Evolutionary conservation across 2,329 filamentous ascomycete species (phyloP), one percentile per base, ranked within the genome.

Genomic region (Clarireedia paspali): DNA sequence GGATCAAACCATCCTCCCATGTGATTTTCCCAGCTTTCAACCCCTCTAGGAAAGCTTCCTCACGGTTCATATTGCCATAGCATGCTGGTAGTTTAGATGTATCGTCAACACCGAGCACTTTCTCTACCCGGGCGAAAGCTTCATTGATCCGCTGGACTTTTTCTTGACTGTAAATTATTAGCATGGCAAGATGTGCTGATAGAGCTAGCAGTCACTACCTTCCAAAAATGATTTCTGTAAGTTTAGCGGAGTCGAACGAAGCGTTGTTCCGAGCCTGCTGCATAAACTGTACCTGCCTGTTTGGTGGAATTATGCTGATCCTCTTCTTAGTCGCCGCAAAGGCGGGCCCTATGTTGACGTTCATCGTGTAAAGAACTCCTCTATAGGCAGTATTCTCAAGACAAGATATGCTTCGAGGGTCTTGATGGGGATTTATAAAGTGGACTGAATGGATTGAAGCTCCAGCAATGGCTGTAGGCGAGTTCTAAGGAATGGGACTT

Each of bases 101-200:
- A 40, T 60, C 53, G 20, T 48, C 20, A 9, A 48, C 50, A 7
- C 51, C 56, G 9, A 60, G 51, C n/a, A 36, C 44, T 15, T 51
- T 57, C 45, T 59, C 58, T n/a, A 61, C 46, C 1, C 60, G 53
- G 2, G 38, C 39, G 34, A 60, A 60, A 12, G 57, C 59, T 44
- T 53, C 45, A 17, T 53, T 42, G n/a, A 42, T 42, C 7, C 3
- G 10, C 39, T 42, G 39, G 15, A 42, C 39, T 10, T 42, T 20
- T 42, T 42, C 39, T 42, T 3, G 9, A 14, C 39, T 42, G 39
- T 42, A 3, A 42, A 42, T 10, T 20, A 42, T n/a, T 20, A 42
- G 39, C 9, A 17, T 6, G 9, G 7, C 6, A n/a, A 3, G 15
- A 42, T 17, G 15, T n/a, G n/a, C 2, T 3, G n/a, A 17, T 15